phyloP scores from a whole-genome alignment of 2,329 filamentous ascomycete species.

The Tolypocladium sp. region DNA sequence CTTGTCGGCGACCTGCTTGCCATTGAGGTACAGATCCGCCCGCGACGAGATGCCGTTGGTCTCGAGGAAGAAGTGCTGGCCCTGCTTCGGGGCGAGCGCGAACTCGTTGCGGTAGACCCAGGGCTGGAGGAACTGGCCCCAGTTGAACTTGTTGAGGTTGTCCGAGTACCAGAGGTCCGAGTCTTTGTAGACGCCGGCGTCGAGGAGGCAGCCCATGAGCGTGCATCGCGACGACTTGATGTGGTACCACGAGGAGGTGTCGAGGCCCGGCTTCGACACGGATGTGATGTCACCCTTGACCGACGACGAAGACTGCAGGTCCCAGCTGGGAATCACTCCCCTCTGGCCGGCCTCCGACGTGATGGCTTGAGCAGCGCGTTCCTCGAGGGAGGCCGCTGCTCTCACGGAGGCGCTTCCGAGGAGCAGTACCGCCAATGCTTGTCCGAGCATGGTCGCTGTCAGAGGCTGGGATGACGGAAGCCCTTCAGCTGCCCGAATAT shows the following conservation, averaged over 20 bases:
- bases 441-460: constrained; percentile 3
- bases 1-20: constrained; percentile 38
- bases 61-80: constrained; percentile 39
- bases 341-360: constrained; percentile 16
- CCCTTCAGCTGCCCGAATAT: too few species aligned
- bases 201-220: constrained; percentile 47
- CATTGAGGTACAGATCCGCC: constrained; percentile 53
- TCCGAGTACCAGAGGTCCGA: constrained; percentile 45
- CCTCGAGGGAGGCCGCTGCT: neutral
- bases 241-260: constrained; percentile 43
- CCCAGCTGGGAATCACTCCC: constrained; percentile 33
- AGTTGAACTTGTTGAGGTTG: constrained; percentile 32
- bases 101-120: constrained; percentile 53
- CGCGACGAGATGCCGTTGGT: constrained; percentile 52
- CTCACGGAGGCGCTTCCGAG: constrained; percentile 1
- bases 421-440: constrained; percentile 1
- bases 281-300: constrained; percentile 22
- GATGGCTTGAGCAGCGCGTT: constrained; percentile 3
- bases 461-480: neutral
- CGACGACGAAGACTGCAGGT: constrained; percentile 34
- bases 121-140: constrained; percentile 38
- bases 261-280: constrained; percentile 31
- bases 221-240: constrained; percentile 38
- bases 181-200: constrained; percentile 42
- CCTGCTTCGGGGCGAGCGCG: constrained; percentile 17